Base-by-base conservation (phyloP, 768 basidiomycete species). In the Phlebiopsis gigantea region DNA sequence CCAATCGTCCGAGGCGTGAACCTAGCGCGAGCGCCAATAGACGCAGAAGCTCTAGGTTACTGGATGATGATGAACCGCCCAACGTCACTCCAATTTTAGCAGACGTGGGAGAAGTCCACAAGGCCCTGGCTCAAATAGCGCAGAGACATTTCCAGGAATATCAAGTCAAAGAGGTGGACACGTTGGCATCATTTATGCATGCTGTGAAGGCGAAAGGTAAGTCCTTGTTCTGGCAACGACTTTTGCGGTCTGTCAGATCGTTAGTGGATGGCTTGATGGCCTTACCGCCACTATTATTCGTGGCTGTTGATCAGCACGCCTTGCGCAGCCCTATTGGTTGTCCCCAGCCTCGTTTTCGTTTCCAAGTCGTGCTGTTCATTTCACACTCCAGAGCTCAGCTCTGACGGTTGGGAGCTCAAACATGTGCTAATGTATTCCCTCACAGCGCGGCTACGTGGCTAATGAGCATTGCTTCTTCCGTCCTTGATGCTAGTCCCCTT, bases 121-220 rank as follows among this genome's bases (percentile, higher is more conserved):
- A 68, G 0, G 77, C 87, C 44, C 71, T 93, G 30, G 90, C 90
- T 2, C 71, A 73, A 7, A 77, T 93, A 41, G 88, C 83, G 1
- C 85, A 90, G 64, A 77, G 77, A 53, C 90, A 93, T 69, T 92
- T 90, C 67, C 75, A 80, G 56, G 82, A 86, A 39, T 74, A 81
- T 56, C 75, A 76, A 12, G 76, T 84, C 51, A 85, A 85, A 68
- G 90, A 93, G 69, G 83, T 89, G 46, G 90, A 92, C 58, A 87
- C 84, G n/a, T 73, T 92, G 41, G 87, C 88, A 19, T 80, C 84
- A 28, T 91, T 92, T 62, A 87, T 91, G 87, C 84, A 80, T 62
- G 79, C 82, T 15, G 80, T 90, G 49, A 88, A 85, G 69, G 67
- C 71, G n/a, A 78, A 68, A 60, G 67, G 67, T 67, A 49, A 48